A percentile compares a stretch with the other conserved stretches of the same genome.
These are phyloP conservation scores for Xylaria hypoxylon DNA, from an alignment of 2,329 filamentous ascomycete species.

Conservation along the genomic window DNA sequence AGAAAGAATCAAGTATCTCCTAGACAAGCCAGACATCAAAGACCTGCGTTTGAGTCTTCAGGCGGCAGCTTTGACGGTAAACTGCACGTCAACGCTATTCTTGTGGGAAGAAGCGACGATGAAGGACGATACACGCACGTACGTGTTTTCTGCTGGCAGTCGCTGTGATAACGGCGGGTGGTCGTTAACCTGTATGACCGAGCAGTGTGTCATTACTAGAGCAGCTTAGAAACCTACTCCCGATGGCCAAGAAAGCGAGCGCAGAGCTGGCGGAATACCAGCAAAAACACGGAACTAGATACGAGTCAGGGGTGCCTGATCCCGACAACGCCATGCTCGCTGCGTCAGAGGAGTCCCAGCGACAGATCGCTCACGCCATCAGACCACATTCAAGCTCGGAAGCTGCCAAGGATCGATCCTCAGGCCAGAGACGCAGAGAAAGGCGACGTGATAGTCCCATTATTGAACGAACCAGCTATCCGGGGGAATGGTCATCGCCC, in stretches of 20 bases:
- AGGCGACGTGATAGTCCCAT: constrained; percentile 3
- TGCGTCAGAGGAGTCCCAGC: constrained; percentile 20
- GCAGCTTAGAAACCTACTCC: constrained; percentile 26
- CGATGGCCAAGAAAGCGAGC: constrained; percentile 8
- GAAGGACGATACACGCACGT: constrained; percentile 11
- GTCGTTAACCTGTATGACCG: constrained; percentile 14
- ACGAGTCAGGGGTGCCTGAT: constrained; percentile 7
- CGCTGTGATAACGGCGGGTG: background rate
- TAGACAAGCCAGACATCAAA: constrained; percentile 32
- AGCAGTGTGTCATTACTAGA: constrained; percentile 10
- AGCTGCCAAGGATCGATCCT: background rate
- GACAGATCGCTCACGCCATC: constrained; percentile 7
- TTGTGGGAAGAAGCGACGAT: constrained; percentile 15
- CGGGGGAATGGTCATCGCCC: background rate
- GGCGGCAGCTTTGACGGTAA: constrained; percentile 11
- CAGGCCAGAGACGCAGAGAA: background rate
- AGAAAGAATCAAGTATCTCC: constrained; percentile 26
- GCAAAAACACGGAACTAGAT: constrained; percentile 1
- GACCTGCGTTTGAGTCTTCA: constrained; percentile 29
- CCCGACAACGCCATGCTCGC: constrained; percentile 15
- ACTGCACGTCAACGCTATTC: constrained; percentile 26
- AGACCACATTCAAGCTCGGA: background rate
- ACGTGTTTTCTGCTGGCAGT: background rate
- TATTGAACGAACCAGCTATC: background rate
- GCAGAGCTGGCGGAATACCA: constrained; percentile 20